phyloP scores from a whole-genome alignment of 768 basidiomycete species.

The Suillus luteus region DNA sequence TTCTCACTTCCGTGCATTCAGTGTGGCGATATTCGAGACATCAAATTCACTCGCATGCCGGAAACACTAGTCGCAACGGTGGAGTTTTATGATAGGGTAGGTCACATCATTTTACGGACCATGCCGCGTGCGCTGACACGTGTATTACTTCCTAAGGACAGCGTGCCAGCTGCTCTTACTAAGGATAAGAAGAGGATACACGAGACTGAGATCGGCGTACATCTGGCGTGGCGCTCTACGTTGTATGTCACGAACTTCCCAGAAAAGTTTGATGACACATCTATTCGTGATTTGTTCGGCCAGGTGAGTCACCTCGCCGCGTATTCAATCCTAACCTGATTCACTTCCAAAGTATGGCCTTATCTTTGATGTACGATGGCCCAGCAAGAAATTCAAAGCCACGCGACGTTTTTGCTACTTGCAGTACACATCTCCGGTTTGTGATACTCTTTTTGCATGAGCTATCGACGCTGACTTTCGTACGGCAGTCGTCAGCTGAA shows the following conservation, averaged over 20 bases:
- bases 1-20: conserved; percentile 35
- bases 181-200: conserved; percentile 91
- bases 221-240: conserved; percentile 92
- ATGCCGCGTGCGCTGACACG: conserved; percentile 4
- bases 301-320: conserved; percentile 49
- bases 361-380: conserved; percentile 96
- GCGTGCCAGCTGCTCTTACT: conserved; percentile 83
- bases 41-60: conserved; percentile 69
- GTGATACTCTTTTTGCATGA: conserved; percentile 28
- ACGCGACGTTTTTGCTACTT: conserved; percentile 93
- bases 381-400: conserved; percentile 93
- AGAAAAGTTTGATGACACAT: conserved; percentile 75
- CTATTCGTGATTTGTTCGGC: conserved; percentile 74
- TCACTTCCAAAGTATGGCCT: conserved; percentile 67
- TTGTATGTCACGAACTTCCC: conserved; percentile 97
- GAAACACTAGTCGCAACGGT: conserved; percentile 76
- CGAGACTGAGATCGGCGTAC: conserved; percentile 77
- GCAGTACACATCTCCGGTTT: conserved; percentile 83
- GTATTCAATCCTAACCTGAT: conserved; percentile 10
- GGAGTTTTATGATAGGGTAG: conserved; percentile 73
- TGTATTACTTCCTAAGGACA: conserved; percentile 50
- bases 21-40: conserved; percentile 88
- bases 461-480: not conserved
- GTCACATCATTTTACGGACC: not conserved
- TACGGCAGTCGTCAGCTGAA: conserved; percentile 62